Evolutionary conservation across 352 stramenopile genomes (phyloP), one percentile per base, ranked within the genome.

Genomic region (Pythium dissimile): DNA sequence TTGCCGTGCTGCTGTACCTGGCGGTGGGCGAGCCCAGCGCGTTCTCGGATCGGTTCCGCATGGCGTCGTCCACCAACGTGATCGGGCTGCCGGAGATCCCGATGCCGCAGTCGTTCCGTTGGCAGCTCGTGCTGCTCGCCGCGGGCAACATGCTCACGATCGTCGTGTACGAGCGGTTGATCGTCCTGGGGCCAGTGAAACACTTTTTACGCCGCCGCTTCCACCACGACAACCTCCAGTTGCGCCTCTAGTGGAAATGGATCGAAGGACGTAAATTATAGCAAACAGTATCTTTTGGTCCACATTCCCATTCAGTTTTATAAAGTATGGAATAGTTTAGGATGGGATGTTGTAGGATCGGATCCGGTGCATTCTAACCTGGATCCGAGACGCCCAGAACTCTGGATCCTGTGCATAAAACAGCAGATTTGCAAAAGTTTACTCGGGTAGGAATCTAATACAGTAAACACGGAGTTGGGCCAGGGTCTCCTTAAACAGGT

Each of bases 21-120:
- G 46, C 72, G 3, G 38, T 82, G 13, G 67, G 67, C 1, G 58
- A 60, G 27, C 67, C 67, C 1, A 65, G 58, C 24, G 56, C 47
- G 20, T 52, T 79, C 8, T 73, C 59, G 13, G 73, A 82, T 37
- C 32, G 54, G 15, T 79, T 82, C 58, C 70, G 73, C 15, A 75
- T 82, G 48, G 69, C 67, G 3, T 79, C 64, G 37, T 65, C 56
- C 30, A 79, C 73, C 11, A 82, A 80, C 43, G 73, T 80, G 9
- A 66, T 83, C 39, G 75, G 72, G 11, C 43, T 83, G 16, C 72
- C 75, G 2, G 67, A 80, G 32, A 83, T 83, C 35, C 72, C 75
- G 0, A 69, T 80, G 66, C 75, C 75, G 1, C n/a, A 64, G 8
- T 34, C 53, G 9, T 83, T 83, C 64, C 60, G 72, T 43, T 38